Percentiles rank a stretch among this genome's conserved stretches.
Evolutionary conservation across 306 rosid species (phyloP).

Genomic region (Castanea sativa): DNA sequence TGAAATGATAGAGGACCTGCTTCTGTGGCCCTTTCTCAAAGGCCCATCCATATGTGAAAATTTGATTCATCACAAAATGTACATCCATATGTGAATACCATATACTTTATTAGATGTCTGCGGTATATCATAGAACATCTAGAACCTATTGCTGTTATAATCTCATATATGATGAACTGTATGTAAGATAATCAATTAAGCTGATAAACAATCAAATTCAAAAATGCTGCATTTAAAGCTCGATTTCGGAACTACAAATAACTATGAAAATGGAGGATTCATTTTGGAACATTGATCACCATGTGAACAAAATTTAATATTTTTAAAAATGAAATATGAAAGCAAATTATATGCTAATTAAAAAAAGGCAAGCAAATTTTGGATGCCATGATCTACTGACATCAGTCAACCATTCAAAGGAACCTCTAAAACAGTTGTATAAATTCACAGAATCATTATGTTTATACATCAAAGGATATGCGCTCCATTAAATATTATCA

Average conservation of each 20-base stretch:
- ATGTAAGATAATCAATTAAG: not conserved
- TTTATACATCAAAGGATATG: not conserved
- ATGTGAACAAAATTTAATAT: not conserved
- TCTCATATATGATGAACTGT: not conserved
- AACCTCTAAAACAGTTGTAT: not conserved
- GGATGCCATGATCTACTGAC: not conserved
- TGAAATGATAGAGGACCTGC: too few species aligned
- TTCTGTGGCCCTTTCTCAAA: too few species aligned
- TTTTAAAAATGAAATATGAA: not conserved
- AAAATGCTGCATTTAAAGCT: not conserved
- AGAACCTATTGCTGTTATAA: not conserved
- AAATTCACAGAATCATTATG: not conserved
- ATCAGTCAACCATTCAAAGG: conserved; percentile 1
- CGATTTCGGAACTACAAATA: not conserved
- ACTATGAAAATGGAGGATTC: not conserved
- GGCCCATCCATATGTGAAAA: too few species aligned
- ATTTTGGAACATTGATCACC: not conserved
- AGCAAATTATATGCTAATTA: conserved; percentile 4
- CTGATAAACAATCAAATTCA: not conserved
- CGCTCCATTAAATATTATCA: conserved; percentile 6
- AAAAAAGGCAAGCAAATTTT: not conserved
- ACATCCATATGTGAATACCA: too few species aligned
- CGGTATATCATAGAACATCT: too few species aligned
- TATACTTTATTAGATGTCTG: too few species aligned
- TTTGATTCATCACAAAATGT: too few species aligned